Percentiles rank a stretch among this genome's conserved stretches.
phyloP scores from a whole-genome alignment of 164 flowering plant species.

The Aristolochia fimbriata region DNA sequence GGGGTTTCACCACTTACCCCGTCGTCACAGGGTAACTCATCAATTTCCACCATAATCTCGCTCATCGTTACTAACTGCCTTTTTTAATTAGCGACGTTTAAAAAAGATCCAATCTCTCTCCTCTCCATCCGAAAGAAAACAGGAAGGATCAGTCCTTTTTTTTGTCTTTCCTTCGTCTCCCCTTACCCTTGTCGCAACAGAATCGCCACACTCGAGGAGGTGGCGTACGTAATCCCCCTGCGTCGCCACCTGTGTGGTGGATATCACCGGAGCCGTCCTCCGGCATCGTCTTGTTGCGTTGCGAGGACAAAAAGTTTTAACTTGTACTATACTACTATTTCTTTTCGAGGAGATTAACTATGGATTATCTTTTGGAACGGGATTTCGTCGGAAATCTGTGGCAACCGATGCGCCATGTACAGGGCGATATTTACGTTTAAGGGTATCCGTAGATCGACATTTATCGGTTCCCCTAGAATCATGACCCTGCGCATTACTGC shows the following conservation, averaged over 20 bases:
- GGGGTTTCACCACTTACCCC: constrained; percentile 36
- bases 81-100: neutral
- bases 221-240: too few relatives aligned
- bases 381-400: neutral
- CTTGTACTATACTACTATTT: too few relatives aligned
- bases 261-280: too few relatives aligned
- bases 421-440: too few relatives aligned
- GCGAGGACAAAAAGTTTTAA: too few relatives aligned
- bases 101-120: neutral
- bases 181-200: too few relatives aligned
- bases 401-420: too few relatives aligned
- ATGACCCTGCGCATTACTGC: neutral
- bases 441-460: neutral
- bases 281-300: too few relatives aligned
- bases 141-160: neutral
- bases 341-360: too few relatives aligned
- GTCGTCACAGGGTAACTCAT: constrained; percentile 49
- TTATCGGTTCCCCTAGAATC: neutral
- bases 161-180: neutral
- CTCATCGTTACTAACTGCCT: neutral
- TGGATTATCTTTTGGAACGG: neutral
- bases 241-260: too few relatives aligned
- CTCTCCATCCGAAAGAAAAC: neutral
- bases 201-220: too few relatives aligned
- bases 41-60: neutral